Percentiles rank a stretch among this genome's conserved stretches.
Evolutionary conservation across 768 basidiomycete genomes (phyloP).

Genomic region (Clitopilus passeckerianus): DNA sequence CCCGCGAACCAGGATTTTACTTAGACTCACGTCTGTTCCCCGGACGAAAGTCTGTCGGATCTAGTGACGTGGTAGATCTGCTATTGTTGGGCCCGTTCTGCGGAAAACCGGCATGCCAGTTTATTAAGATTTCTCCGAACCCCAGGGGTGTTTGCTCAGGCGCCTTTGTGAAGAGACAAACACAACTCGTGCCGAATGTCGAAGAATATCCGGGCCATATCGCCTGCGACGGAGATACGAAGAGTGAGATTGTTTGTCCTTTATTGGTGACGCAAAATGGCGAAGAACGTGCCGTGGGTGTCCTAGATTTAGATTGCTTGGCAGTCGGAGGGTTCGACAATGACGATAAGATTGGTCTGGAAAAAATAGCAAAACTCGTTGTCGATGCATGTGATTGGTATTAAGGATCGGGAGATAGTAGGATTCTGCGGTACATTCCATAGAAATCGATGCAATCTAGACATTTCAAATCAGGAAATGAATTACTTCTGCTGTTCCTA

Average conservation of each 20-base stretch:
- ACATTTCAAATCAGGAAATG: slow-evolving; percentile 1
- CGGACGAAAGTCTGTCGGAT: slow-evolving; percentile 14
- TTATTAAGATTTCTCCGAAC: slow-evolving; percentile 54
- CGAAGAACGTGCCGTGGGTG: slow-evolving; percentile 37
- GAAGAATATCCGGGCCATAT: slow-evolving; percentile 87
- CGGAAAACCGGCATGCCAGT: slow-evolving; percentile 89
- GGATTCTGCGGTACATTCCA: background rate
- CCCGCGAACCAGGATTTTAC: slow-evolving; percentile 70
- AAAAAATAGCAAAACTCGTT: slow-evolving; percentile 63
- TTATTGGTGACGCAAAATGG: slow-evolving; percentile 36
- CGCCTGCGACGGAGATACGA: slow-evolving; percentile 87
- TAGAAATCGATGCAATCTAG: slow-evolving; percentile 1
- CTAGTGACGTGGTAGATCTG: slow-evolving; percentile 12
- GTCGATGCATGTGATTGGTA: slow-evolving; percentile 61
- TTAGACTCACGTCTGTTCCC: slow-evolving; percentile 60
- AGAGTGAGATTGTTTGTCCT: slow-evolving; percentile 88
- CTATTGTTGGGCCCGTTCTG: slow-evolving; percentile 82
- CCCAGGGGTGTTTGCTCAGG: slow-evolving; percentile 84
- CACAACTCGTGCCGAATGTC: slow-evolving; percentile 74
- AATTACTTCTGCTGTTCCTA: slow-evolving; percentile 10
- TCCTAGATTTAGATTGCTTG: slow-evolving; percentile 86
- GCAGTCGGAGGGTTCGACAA: slow-evolving; percentile 65
- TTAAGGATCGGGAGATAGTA: slow-evolving; percentile 18
- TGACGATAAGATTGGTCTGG: slow-evolving; percentile 74
- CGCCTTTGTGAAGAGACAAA: slow-evolving; percentile 52